These are phyloP conservation scores for Mucor irregularis DNA, from an alignment of 371 early-diverging fungal species.

Conservation along the genomic window DNA sequence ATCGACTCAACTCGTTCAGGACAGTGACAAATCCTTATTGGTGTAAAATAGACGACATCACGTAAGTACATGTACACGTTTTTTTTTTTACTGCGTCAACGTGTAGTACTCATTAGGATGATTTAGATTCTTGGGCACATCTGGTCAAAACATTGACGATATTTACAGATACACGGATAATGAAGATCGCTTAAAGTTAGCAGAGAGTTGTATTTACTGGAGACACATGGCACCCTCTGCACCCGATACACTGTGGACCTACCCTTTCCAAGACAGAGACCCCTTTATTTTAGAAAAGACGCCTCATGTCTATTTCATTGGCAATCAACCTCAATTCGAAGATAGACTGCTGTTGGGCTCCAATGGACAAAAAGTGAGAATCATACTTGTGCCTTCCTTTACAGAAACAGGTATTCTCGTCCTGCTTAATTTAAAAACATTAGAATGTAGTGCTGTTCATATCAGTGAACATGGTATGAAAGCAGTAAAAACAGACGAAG, in stretches of 20 bases:
- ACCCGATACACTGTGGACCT: conserved; percentile 93
- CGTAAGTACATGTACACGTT: conserved; percentile 31
- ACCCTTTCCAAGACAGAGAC: conserved; percentile 83
- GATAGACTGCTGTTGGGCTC: conserved; percentile 51
- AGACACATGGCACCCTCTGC: conserved; percentile 88
- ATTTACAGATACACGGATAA: conserved; percentile 64
- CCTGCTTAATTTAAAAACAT: conserved; percentile 61
- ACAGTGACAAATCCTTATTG: conserved; percentile 17
- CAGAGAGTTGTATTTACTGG: conserved; percentile 73
- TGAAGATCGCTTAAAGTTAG: conserved; percentile 66
- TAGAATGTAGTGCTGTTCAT: conserved; percentile 59
- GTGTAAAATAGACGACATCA: conserved; percentile 64
- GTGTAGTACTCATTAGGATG: neutral
- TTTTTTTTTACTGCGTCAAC: neutral
- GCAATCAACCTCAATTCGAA: conserved; percentile 85
- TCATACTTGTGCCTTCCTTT: conserved; percentile 70
- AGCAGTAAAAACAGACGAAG: neutral
- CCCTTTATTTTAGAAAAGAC: conserved; percentile 75
- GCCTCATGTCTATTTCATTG: conserved; percentile 88
- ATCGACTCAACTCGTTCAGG: conserved; percentile 59
- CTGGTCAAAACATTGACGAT: conserved; percentile 90
- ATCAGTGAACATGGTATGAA: conserved; percentile 25
- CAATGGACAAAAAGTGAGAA: conserved; percentile 55
- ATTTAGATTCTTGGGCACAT: conserved; percentile 74
- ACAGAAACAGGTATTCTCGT: conserved; percentile 59